Percentiles rank a stretch among this genome's conserved stretches.
Conservation (phyloP, 192 early-diverging fungal genomes). For the Linnemannia exigua region DNA sequence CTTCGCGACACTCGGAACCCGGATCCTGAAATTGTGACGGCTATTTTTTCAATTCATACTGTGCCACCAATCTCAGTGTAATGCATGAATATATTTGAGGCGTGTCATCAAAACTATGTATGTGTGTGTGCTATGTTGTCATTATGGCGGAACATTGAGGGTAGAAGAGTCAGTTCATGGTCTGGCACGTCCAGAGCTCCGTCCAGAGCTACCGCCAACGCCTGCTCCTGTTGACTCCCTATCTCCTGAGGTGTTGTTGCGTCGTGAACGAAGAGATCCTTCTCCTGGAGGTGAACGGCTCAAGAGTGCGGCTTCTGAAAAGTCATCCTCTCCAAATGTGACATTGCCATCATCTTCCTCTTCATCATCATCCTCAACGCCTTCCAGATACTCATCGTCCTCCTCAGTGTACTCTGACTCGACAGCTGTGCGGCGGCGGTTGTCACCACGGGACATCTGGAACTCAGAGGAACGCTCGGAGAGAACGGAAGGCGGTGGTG, state of each 20-base stretch:
- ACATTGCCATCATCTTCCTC: constrained; percentile 44
- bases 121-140: background rate
- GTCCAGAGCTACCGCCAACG: constrained; percentile 7
- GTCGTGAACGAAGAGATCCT: constrained; percentile 21
- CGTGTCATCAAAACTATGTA: background rate
- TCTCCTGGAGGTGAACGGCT: constrained; percentile 23
- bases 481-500: constrained; percentile 44
- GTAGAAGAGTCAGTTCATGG: background rate
- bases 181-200: constrained; percentile 31
- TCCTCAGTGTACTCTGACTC: constrained; percentile 56
- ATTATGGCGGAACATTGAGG: background rate
- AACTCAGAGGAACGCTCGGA: constrained; percentile 50
- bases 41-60: background rate
- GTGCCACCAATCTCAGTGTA: background rate
- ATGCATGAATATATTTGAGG: background rate
- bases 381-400: constrained; percentile 44
- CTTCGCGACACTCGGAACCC: constrained; percentile 3
- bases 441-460: constrained; percentile 30
- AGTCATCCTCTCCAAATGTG: constrained; percentile 48
- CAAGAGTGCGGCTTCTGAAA: constrained; percentile 39
- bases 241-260: background rate
- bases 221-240: constrained; percentile 14
- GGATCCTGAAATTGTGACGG: background rate
- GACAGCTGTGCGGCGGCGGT: constrained; percentile 35
- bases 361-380: constrained; percentile 29